Evolutionary conservation across 1,284 basidiomycete genomes (phyloP).

Genomic region (Melampsora larici-populina): DNA sequence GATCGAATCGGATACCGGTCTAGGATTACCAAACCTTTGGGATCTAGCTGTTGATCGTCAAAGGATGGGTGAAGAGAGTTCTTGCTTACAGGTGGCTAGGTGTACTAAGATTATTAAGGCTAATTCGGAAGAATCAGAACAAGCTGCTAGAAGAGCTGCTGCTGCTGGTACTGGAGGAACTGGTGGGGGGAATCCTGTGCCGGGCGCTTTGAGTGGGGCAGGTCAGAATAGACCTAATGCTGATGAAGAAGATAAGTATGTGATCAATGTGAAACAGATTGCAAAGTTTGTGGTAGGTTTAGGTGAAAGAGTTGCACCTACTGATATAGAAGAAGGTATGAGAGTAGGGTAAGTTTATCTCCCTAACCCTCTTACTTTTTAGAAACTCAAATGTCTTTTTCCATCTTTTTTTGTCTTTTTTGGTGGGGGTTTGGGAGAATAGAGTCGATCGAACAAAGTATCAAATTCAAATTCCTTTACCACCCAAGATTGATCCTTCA

Average conservation of each 20-base stretch:
- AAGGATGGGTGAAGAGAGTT: constrained; percentile 33
- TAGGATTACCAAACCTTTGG: constrained; percentile 95
- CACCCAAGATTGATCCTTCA: constrained; percentile 97
- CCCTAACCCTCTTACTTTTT: not conserved
- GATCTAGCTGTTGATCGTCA: constrained; percentile 77
- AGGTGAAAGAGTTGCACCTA: constrained; percentile 91
- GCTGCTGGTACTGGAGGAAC: constrained; percentile 38
- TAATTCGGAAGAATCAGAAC: constrained; percentile 43
- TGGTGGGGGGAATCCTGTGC: constrained; percentile 45
- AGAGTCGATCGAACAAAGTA: constrained; percentile 63
- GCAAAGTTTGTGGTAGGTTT: constrained; percentile 98
- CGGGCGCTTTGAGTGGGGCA: constrained; percentile 28
- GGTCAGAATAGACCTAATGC: constrained; percentile 67
- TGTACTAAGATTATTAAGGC: constrained; percentile 97
- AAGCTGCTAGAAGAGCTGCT: constrained; percentile 45
- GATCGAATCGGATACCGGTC: constrained; percentile 96
- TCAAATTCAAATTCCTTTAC: constrained; percentile 99
- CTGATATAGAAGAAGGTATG: constrained; percentile 99
- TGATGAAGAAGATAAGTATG: constrained; percentile 92
- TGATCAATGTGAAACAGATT: constrained; percentile 99
- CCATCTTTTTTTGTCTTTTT: not conserved
- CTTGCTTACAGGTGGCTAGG: constrained; percentile 78
- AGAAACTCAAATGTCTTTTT: not conserved
- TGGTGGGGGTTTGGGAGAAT: not conserved
- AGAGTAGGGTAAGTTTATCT: constrained; percentile 75